Percentiles rank a stretch among this genome's conserved stretches.
Conservation (phyloP, 2,329 filamentous ascomycete species). For the Penicillium crustosum region DNA sequence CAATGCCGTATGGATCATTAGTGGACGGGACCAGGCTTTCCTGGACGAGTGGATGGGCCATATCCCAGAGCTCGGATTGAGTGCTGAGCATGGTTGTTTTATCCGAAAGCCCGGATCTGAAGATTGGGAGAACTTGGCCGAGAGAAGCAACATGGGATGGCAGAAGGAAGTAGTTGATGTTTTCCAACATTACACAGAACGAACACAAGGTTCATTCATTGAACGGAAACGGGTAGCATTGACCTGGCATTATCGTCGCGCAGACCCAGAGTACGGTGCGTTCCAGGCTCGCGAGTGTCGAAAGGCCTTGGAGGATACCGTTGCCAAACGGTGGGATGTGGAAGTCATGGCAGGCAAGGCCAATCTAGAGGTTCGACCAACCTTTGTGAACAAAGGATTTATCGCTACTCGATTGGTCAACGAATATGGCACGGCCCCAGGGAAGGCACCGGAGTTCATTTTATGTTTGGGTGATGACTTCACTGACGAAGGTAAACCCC, state of each 20-base stretch:
- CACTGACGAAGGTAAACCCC: slow-evolving; percentile 94
- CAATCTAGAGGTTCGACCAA: slow-evolving; percentile 93
- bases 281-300: slow-evolving; percentile 80
- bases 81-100: slow-evolving; percentile 95
- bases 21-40: slow-evolving; percentile 89
- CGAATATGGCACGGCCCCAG: slow-evolving; percentile 60
- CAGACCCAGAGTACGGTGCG: slow-evolving; percentile 78
- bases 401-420: slow-evolving; percentile 81
- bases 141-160: slow-evolving; percentile 88
- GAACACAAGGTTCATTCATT: slow-evolving; percentile 84
- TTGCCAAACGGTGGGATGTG: slow-evolving; percentile 79
- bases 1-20: slow-evolving; percentile 98
- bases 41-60: slow-evolving; percentile 89
- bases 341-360: slow-evolving; percentile 97
- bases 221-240: slow-evolving; percentile 91
- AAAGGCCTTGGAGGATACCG: slow-evolving; percentile 73
- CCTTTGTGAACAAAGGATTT: slow-evolving; percentile 96
- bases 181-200: slow-evolving; percentile 86
- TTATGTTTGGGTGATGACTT: slow-evolving; percentile 93
- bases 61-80: slow-evolving; percentile 84
- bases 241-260: slow-evolving; percentile 95
- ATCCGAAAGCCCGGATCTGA: slow-evolving; percentile 75
- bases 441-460: slow-evolving; percentile 74
- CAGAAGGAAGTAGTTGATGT: slow-evolving; percentile 78
- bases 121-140: slow-evolving; percentile 85